Base-by-base conservation (phyloP, 2,329 filamentous ascomycete genomes). In the Proliferodiscus dingleyae region DNA sequence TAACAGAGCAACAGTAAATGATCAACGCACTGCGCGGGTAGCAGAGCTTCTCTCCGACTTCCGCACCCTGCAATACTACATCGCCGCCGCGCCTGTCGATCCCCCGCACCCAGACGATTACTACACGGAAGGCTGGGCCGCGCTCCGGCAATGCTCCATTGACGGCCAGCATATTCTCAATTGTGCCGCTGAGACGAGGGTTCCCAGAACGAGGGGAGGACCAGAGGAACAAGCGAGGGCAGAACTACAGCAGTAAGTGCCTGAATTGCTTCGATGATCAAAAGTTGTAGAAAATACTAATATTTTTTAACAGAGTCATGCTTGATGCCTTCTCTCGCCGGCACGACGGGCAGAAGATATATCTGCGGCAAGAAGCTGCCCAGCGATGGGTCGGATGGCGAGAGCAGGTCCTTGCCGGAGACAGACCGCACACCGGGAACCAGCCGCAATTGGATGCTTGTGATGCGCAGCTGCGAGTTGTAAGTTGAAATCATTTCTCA, bases 151-250 rank as follows among this genome's bases (percentile, higher is more conserved):
- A 64, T 83, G 79, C 65, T 69, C 72, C 41, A 59, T 80, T 33
- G 80, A 83, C 56, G 80, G 80, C 5, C 78, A 81, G 59, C 72
- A 81, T 64, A 82, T 84, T 53, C 71, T 83, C 50, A 78, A 83
- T 59, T 79, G 76, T 56, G 78, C 77, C 18, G 79, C 79, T 32
- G 80, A 83, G 62, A 78, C 78, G 13, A 71, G 69, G 42, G 78
- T 83, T 10, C 78, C 79, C 3, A 65, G 68, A 36, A 64, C 72
- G 37, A 63, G 62, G 37, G 78, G 77, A 43, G 76, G 76, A 9
- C 71, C 74, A 44, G 71, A 74, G 18, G 80, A 83, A 62, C 80
- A 83, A 61, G 64, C 63, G 22, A 82, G 80, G 61, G 78, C 78
- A 15, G 78, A 83, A 63, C 64, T 83, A 50, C 77, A 74, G 62